These are phyloP conservation scores for Hibiscus mutabilis DNA, from an alignment of 345 rosid genomes.

Conservation along the genomic window DNA sequence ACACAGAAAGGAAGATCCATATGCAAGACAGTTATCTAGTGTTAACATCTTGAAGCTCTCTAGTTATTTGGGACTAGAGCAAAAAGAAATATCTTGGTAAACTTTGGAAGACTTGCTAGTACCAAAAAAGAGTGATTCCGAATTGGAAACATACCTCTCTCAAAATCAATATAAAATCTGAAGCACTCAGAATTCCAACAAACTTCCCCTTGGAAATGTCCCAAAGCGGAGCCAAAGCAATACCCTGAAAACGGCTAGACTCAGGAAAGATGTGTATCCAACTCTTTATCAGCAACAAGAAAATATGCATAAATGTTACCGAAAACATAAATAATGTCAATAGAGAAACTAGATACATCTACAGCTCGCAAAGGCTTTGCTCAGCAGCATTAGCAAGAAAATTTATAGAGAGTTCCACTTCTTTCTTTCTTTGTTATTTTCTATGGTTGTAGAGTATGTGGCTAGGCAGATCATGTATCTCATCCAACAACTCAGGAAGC, in stretches of 20 bases:
- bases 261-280: neutral
- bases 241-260: neutral
- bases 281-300: neutral
- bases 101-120: neutral
- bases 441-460: neutral
- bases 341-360: neutral
- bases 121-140: neutral
- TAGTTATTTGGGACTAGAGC: neutral
- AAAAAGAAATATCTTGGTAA: neutral
- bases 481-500: neutral
- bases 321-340: neutral
- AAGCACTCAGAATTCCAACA: neutral
- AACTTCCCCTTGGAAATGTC: neutral
- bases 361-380: neutral
- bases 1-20: neutral
- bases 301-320: neutral
- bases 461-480: neutral
- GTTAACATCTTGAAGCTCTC: neutral
- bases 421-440: neutral
- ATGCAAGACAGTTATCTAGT: neutral
- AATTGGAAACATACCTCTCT: neutral
- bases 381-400: neutral
- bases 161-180: neutral
- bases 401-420: neutral
- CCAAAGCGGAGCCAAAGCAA: neutral